Percentiles rank a stretch among this genome's conserved stretches.
phyloP scores from a whole-genome alignment of 2,329 filamentous ascomycete species.

The Phoma sp. region DNA sequence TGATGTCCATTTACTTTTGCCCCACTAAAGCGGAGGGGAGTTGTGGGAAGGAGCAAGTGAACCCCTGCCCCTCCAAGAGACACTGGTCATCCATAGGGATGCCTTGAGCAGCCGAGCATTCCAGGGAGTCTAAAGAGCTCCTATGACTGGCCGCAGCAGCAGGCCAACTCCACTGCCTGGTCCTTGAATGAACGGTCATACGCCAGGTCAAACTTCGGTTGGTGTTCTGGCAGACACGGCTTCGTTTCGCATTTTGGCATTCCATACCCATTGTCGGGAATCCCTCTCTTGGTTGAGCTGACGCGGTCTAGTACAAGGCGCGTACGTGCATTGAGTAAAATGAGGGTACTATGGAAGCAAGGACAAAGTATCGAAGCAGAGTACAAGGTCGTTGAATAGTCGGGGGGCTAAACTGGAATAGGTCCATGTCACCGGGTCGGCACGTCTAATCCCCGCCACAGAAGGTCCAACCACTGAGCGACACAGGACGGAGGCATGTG shows the following conservation, averaged over 20 bases:
- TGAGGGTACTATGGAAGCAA: conserved; percentile 17
- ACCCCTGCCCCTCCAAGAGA: conserved; percentile 19
- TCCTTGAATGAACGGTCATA: conserved; percentile 29
- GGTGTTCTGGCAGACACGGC: conserved; percentile 3
- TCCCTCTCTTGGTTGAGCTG: conserved; percentile 17
- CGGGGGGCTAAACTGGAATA: conserved; percentile 30
- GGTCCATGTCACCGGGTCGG: conserved; percentile 42
- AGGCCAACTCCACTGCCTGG: conserved; percentile 15
- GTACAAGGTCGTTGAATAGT: conserved; percentile 15
- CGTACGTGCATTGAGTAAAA: conserved; percentile 15
- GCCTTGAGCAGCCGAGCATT: conserved; percentile 13
- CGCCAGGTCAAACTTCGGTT: conserved; percentile 20
- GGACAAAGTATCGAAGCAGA: conserved; percentile 20
- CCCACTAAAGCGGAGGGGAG: neutral
- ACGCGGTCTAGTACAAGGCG: conserved; percentile 14
- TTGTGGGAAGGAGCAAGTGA: conserved; percentile 12
- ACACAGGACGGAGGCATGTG: conserved; percentile 36
- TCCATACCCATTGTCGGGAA: conserved; percentile 13
- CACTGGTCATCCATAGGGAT: conserved; percentile 23
- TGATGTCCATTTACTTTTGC: conserved; percentile 4
- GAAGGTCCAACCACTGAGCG: conserved; percentile 26
- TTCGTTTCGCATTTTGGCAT: conserved; percentile 18
- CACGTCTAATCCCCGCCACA: conserved; percentile 30
- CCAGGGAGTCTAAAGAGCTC: conserved; percentile 13
- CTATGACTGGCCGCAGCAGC: conserved; percentile 21